Percentiles rank a stretch among this genome's conserved stretches.
Conservation (phyloP, 805 yeast genomes). For the Novakomyces olei region DNA sequence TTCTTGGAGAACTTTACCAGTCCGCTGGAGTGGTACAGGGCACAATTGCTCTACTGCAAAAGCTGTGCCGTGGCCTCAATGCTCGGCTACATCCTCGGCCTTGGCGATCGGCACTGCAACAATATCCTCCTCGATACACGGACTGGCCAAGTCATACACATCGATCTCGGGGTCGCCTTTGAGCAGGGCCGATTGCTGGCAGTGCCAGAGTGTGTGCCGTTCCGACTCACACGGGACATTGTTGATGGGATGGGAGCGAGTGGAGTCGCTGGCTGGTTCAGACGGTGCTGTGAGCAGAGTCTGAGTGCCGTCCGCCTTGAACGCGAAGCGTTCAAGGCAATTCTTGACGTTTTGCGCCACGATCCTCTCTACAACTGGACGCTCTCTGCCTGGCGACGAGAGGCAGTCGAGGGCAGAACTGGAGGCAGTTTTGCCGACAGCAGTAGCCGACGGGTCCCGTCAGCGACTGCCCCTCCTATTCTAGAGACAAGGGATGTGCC, state of each 20-base stretch:
- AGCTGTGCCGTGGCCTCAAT: slow-evolving; percentile 74
- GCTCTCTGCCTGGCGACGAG: slow-evolving; percentile 33
- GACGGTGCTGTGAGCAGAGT: slow-evolving; percentile 49
- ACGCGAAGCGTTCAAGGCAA: slow-evolving; percentile 48
- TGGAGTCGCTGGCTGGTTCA: slow-evolving; percentile 63
- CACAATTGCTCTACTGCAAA: slow-evolving; percentile 40
- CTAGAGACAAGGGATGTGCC: slow-evolving; percentile 9
- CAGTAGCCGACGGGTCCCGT: background rate
- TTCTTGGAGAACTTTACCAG: slow-evolving; percentile 45
- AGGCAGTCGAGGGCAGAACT: background rate
- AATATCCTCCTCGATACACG: slow-evolving; percentile 59
- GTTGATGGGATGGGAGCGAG: slow-evolving; percentile 82
- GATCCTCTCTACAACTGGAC: slow-evolving; percentile 85
- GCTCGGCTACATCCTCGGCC: slow-evolving; percentile 68
- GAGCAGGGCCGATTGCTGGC: slow-evolving; percentile 74
- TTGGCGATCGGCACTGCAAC: slow-evolving; percentile 89
- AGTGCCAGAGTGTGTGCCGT: slow-evolving; percentile 86
- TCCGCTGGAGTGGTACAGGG: slow-evolving; percentile 53
- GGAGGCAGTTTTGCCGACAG: background rate
- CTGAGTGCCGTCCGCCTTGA: slow-evolving; percentile 43
- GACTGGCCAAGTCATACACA: slow-evolving; percentile 88
- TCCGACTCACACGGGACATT: slow-evolving; percentile 69
- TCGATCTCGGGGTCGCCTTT: slow-evolving; percentile 88
- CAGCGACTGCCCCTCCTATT: background rate
- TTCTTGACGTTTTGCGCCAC: slow-evolving; percentile 65